Percentiles rank a stretch among this genome's conserved stretches.
phyloP scores from a whole-genome alignment of 768 basidiomycete genomes.

The Mycena olivaceomarginata region DNA sequence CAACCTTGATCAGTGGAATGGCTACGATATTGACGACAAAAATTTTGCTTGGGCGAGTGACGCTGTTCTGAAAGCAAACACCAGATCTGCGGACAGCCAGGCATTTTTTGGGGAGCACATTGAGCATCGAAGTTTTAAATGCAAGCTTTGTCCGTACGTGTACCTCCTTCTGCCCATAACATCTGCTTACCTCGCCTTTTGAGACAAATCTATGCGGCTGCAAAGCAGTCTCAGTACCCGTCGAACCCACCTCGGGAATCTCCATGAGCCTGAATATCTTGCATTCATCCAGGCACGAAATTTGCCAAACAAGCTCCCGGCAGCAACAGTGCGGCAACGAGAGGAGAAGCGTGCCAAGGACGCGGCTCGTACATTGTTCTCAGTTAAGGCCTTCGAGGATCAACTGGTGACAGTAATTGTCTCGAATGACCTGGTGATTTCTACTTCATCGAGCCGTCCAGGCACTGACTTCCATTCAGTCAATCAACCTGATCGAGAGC shows the following conservation, averaged over 20 bases:
- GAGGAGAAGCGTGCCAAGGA: not conserved
- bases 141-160: not conserved
- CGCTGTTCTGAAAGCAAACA: not conserved
- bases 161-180: not conserved
- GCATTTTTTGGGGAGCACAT: constrained; percentile 1
- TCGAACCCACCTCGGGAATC: not conserved
- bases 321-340: not conserved
- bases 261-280: not conserved
- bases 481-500: constrained; percentile 19
- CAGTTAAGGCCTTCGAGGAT: not conserved
- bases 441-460: not conserved
- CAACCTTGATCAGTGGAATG: constrained; percentile 6
- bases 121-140: constrained; percentile 12
- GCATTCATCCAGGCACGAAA: not conserved
- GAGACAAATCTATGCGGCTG: not conserved
- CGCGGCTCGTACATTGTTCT: not conserved
- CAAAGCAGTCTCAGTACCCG: constrained; percentile 13
- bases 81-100: constrained; percentile 11
- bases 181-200: not conserved
- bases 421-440: constrained; percentile 8
- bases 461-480: constrained; percentile 8
- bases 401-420: not conserved
- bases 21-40: not conserved
- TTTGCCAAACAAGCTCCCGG: constrained; percentile 18
- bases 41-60: constrained; percentile 14